Evolutionary conservation across 306 rosid genomes (phyloP), one percentile per base, ranked within the genome.

Genomic region (Canavalia gladiata): DNA sequence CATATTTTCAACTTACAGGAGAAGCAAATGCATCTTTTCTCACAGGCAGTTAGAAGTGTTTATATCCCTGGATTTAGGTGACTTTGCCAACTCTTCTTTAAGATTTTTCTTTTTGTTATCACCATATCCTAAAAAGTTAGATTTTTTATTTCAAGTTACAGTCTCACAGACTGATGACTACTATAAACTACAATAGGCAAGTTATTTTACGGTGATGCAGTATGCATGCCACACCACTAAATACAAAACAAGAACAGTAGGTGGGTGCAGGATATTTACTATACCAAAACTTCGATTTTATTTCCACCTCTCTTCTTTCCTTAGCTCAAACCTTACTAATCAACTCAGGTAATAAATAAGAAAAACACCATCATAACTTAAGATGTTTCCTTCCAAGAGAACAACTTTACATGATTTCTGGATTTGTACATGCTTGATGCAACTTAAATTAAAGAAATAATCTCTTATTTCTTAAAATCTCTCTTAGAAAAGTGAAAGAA

Each of bases 61-160:
- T 94, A 94, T 74, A 88, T 94, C 74, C 96, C 97, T 47, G 90
- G 98, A 70, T 94, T 89, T 85, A 92, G 91, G 98, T 94, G 49
- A 75, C 75, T 33, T 25, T 49, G 31, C 66, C 8, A 12, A 7
- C 54, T 45, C 49, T 71, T 68, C n/a, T 49, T 77, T 2, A 5
- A 4, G 69, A 4, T 8, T 8, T 69, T 58, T 68, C 13, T 28
- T 12, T n/a, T 31, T 6, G 0, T 2, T 47, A 55, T 25, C 37
- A 50, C 11, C 25, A 29, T 37, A 33, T 37, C 31, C 9, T 4
- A 12, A 7, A 30, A 43, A 65, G 10, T 3, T 3, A 52, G 8
- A 9, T 64, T 41, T 18, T 11, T 13, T 12, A 37, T 73, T 81
- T 81, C 73, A 30, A 39, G 47, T 54, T 45, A 34, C 35, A 7